Percentiles rank a stretch among this genome's conserved stretches.
Evolutionary conservation across 2,329 filamentous ascomycete species (phyloP).

Genomic region (Hymenoscyphus linearis): DNA sequence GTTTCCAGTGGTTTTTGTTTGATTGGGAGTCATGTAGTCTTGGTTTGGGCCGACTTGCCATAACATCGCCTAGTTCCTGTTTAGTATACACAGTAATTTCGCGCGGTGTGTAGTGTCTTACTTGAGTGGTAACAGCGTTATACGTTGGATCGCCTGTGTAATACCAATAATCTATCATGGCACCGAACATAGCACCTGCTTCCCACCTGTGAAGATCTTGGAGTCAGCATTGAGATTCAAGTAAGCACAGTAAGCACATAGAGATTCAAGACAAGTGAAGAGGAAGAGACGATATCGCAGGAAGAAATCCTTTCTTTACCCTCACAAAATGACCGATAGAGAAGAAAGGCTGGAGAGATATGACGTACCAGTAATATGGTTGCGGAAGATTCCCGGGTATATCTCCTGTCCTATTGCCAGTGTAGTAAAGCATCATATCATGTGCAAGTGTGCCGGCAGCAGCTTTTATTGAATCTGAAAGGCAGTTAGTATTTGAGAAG

Average conservation of each 20-base stretch:
- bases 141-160: conserved; percentile 70
- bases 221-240: no score
- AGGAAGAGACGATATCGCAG: no score
- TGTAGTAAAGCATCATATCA: conserved; percentile 47
- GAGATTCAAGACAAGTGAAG: no score
- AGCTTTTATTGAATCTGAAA: conserved; percentile 31
- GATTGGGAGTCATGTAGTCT: conserved; percentile 74
- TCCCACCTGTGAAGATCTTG: conserved; percentile 38
- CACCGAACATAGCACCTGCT: conserved; percentile 65
- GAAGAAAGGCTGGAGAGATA: no score
- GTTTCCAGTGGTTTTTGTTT: conserved; percentile 64
- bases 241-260: no score
- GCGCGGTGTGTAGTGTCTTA: no score
- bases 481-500: conserved; percentile 41
- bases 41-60: conserved; percentile 67
- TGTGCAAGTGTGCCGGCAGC: conserved; percentile 35
- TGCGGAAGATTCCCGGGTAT: conserved; percentile 47
- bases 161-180: conserved; percentile 79
- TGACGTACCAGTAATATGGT: conserved; percentile 45
- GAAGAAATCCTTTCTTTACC: no score
- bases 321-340: no score
- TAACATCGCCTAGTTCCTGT: conserved; percentile 48
- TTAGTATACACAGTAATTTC: no score
- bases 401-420: conserved; percentile 44
- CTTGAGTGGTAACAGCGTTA: conserved; percentile 59